Evolutionary conservation across 2,329 filamentous ascomycete species (phyloP).

Genomic region (Ramularia endophylla): DNA sequence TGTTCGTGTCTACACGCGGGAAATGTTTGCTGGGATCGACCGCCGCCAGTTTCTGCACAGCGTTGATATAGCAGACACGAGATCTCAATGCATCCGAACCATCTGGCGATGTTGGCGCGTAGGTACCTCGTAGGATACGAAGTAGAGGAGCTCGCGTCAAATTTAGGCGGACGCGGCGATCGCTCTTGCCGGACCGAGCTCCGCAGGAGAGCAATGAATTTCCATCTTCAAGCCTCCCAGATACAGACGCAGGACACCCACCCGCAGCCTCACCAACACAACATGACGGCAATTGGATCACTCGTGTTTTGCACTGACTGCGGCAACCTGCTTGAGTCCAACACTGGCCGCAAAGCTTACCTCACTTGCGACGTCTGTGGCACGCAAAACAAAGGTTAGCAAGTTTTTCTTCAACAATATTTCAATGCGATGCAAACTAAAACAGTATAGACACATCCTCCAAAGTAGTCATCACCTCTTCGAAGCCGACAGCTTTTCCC

Average conservation of each 20-base stretch:
- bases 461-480: constrained; percentile 71
- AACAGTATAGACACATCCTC: constrained; percentile 60
- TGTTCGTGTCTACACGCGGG: too few relatives aligned
- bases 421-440: background rate
- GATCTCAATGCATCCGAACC: background rate
- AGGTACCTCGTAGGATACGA: too few relatives aligned
- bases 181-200: background rate
- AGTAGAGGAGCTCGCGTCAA: too few relatives aligned
- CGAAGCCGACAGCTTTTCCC: constrained; percentile 86
- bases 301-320: constrained; percentile 91
- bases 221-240: constrained; percentile 10
- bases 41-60: too few relatives aligned
- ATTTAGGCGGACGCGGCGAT: too few relatives aligned
- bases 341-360: constrained; percentile 68
- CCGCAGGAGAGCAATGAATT: constrained; percentile 2
- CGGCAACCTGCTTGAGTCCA: constrained; percentile 80
- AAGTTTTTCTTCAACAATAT: background rate
- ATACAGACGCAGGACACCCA: background rate
- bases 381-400: constrained; percentile 70
- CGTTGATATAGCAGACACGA: too few relatives aligned
- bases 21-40: too few relatives aligned
- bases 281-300: constrained; percentile 84
- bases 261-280: constrained; percentile 12
- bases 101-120: too few relatives aligned
- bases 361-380: constrained; percentile 83